Conservation (phyloP, 2,329 filamentous ascomycete genomes). For the Knufia petricola region DNA sequence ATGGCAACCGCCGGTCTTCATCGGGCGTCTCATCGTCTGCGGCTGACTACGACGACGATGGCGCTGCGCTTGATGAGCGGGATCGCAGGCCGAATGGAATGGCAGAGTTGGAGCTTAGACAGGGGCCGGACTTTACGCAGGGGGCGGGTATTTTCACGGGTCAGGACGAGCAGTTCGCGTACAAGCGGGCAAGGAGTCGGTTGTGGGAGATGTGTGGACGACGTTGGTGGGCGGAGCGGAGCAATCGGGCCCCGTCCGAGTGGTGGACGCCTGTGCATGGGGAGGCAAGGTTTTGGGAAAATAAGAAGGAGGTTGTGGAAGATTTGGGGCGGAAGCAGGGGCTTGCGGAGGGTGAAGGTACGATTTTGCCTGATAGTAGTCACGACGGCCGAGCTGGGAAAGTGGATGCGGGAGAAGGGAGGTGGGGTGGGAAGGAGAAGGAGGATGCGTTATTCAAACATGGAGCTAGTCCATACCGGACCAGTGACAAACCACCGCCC, state of each 20-base stretch:
- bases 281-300: conserved; percentile 60
- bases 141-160: conserved; percentile 58
- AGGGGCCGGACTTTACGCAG: conserved; percentile 53
- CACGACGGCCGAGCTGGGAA: conserved; percentile 21
- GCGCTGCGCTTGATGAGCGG: conserved; percentile 8
- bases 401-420: conserved; percentile 10
- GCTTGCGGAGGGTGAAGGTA: conserved; percentile 6
- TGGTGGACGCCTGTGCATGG: conserved; percentile 62
- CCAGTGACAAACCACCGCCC: conserved; percentile 36
- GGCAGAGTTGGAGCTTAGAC: conserved; percentile 8
- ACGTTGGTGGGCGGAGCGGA: conserved; percentile 58
- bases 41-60: conserved; percentile 14
- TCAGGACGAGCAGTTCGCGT: conserved; percentile 73
- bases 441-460: conserved; percentile 33
- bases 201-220: conserved; percentile 72
- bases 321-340: neutral
- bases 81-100: conserved; percentile 5
- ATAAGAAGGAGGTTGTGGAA: conserved; percentile 8
- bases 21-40: conserved; percentile 14
- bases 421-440: conserved; percentile 15
- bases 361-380: conserved; percentile 1
- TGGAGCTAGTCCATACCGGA: conserved; percentile 39
- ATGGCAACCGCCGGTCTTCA: conserved; percentile 24
- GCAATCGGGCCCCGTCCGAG: conserved; percentile 40
- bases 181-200: conserved; percentile 65